Evolutionary conservation across 257 asterid genomes (phyloP).

Genomic region (Sherardia arvensis): DNA sequence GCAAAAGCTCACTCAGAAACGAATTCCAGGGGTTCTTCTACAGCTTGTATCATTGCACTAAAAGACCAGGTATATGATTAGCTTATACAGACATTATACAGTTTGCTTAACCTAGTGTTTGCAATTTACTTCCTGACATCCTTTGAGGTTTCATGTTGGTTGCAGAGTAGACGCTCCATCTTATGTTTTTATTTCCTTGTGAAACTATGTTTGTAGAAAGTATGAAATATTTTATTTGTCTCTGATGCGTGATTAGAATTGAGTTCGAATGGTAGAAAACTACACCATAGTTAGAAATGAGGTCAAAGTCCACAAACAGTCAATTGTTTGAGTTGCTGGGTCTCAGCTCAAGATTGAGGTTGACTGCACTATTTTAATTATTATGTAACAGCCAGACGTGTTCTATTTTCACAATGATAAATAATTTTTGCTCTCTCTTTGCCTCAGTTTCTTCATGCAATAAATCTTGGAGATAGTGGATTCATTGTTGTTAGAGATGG

Average conservation of each 20-base stretch:
- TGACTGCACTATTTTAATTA: background rate
- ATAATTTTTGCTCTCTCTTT: background rate
- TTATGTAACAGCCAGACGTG: background rate
- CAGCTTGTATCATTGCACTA: slow-evolving; percentile 75
- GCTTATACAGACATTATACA: background rate
- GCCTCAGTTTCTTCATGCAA: slow-evolving; percentile 63
- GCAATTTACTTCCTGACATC: background rate
- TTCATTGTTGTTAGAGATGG: slow-evolving; percentile 73
- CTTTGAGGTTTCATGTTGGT: background rate
- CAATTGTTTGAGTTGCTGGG: background rate
- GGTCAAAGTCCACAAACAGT: background rate
- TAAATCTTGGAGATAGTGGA: slow-evolving; percentile 92
- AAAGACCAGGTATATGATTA: slow-evolving; percentile 50
- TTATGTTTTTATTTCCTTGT: background rate
- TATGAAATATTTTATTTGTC: background rate
- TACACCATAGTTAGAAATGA: background rate
- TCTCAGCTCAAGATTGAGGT: background rate
- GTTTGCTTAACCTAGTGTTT: background rate
- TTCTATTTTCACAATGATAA: slow-evolving; percentile 1
- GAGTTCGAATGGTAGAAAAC: background rate
- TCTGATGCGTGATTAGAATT: background rate
- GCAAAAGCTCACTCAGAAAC: slow-evolving; percentile 63
- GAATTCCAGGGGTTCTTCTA: slow-evolving; percentile 72
- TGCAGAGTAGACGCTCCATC: background rate
- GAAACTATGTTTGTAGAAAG: background rate